Base-by-base conservation (phyloP, 306 rosid species). In the Ormosia emarginata region DNA sequence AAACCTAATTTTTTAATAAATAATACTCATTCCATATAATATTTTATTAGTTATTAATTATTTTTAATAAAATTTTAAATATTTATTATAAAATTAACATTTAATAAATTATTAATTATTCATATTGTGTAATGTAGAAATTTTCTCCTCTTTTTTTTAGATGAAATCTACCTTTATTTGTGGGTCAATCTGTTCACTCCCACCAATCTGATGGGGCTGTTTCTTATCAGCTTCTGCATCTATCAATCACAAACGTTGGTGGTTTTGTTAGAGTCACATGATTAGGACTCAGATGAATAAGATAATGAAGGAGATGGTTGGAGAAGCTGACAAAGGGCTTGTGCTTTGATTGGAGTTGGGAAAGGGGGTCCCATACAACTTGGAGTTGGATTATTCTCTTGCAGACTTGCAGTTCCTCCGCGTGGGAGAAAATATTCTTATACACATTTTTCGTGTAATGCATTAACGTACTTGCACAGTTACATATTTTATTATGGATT, bases 191-290 rank as follows among this genome's bases (percentile, higher is more conserved):
- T 52, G 79, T 53, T 37, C 50, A 64, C 18, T 58, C 34, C 65
- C 71, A 83, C 55, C 55, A 64, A 78, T 78, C 2, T 4, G 30
- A 67, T 40, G 70, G 74, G 39, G n/a, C 4, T 18, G 2, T 30
- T 65, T 10, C 39, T 49, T n/a, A 34, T 68, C 32, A 43, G 8
- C 32, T 41, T 62, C 18, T 52, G 4, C 32, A 29, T 56, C 82
- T 56, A 36, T 10, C 66, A 50, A 82, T 78, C 83, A 18, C 41
- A 58, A 40, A 74, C 81, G 83, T 82, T 56, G 29, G 8, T 49
- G 29, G 50, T 47, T 9, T n/a, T 9, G 10, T 4, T 14, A 13
- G 14, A 8, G 52, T 46, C 10, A 46, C 0, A 13, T 14, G 57
- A 14, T 50, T 50, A 14, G 6, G 32, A 40, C 49, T 43, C 7